Evolutionary conservation across 225 moss, liverwort and hornwort species (phyloP), one percentile per base, ranked within the genome.

Genomic region (Asterella californica): DNA sequence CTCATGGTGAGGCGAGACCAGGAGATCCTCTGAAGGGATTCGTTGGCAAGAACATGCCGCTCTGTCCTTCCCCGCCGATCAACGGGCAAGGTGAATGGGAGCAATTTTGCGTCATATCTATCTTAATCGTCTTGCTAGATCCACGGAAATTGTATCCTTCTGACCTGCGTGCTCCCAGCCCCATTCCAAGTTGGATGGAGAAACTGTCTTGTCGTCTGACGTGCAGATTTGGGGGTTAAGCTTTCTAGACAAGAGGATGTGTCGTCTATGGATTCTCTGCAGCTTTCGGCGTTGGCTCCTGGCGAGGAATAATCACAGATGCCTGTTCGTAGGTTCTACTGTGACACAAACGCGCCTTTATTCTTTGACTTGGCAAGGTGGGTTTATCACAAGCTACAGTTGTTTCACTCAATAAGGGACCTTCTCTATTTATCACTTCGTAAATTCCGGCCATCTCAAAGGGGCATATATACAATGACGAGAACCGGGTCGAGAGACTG

Each of bases 281-380:
- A 27, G 72, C 34, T 18, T 27, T 33, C 67, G 19, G 72, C 48
- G 1, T 34, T 57, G 12, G 36, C 36, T 36, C 25, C 37, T 57
- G 76, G 60, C 21, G 34, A 57, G 53, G 59, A 60, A 60, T 60
- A 59, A 47, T 63, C 77, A 15, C 63, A 77, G 37, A 63, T 14
- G 27, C 27, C 61, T 15, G 19, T 27, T 14, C 11, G 34, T 63
- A 37, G 47, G 30, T 63, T 77, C 19, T 64, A 62, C 48, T 47
- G 29, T 38, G 62, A 77, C 18, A 45, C 36, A 59, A 47, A 12
- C 61, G 17, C n/a, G 62, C 38, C 42, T 64, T 27, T n/a, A 27
- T 42, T 61, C 37, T n/a, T 18, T 25, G 15, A 29, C 48, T 12
- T 27, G 25, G 30, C 63, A 61, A 77, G 77, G 63, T 63, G 12